These are phyloP conservation scores for Phlebopus sp. DNA, from an alignment of 1,284 basidiomycete species.

Conservation along the genomic window DNA sequence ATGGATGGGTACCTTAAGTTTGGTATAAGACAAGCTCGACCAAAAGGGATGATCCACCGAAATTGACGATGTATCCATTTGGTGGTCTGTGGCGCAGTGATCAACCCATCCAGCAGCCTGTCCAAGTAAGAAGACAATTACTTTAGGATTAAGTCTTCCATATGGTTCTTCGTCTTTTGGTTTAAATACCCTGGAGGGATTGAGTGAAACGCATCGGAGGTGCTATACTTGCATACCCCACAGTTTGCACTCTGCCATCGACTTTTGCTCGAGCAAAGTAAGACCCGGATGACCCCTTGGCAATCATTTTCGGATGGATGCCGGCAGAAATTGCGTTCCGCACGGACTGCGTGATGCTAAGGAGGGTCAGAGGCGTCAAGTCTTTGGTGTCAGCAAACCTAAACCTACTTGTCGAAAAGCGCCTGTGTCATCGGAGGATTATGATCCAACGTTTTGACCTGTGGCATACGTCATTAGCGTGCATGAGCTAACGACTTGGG, in stretches of 20 bases:
- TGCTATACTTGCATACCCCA: slow-evolving; percentile 55
- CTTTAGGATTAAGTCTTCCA: slow-evolving; percentile 80
- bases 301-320: slow-evolving; percentile 85
- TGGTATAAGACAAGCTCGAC: slow-evolving; percentile 80
- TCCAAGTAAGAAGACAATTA: slow-evolving; percentile 18
- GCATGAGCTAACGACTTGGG: slow-evolving; percentile 3
- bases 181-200: slow-evolving; percentile 69
- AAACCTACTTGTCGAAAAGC: slow-evolving; percentile 64
- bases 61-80: slow-evolving; percentile 89
- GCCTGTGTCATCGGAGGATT: slow-evolving; percentile 68
- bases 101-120: background rate
- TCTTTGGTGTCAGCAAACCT: background rate
- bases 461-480: slow-evolving; percentile 1
- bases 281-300: slow-evolving; percentile 82
- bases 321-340: slow-evolving; percentile 69
- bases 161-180: slow-evolving; percentile 90
- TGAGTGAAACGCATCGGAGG: background rate
- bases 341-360: slow-evolving; percentile 63
- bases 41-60: slow-evolving; percentile 83
- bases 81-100: slow-evolving; percentile 55
- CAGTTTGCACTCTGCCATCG: slow-evolving; percentile 69
- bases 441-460: slow-evolving; percentile 79
- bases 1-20: slow-evolving; percentile 62
- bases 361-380: slow-evolving; percentile 8
- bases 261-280: slow-evolving; percentile 81